Evolutionary conservation across 2,329 filamentous ascomycete genomes (phyloP), one percentile per base, ranked within the genome.

Genomic region (Trichoderma atroviride): DNA sequence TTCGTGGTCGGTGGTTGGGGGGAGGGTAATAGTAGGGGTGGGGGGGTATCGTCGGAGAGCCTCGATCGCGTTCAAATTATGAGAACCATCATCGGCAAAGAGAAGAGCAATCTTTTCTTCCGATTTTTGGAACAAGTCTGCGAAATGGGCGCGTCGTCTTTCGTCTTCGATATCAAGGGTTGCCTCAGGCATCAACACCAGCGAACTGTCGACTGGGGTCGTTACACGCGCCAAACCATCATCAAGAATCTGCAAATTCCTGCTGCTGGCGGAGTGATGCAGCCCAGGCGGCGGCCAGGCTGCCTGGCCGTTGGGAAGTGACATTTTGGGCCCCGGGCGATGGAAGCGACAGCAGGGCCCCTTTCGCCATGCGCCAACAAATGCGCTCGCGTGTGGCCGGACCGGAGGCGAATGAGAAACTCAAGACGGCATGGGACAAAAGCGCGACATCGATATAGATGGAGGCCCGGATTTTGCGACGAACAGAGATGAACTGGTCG

Each of bases 41-140:
- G 76, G 74, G 47, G 76, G 78, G 81, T 79, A 79, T 74, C 77
- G 83, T 75, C 82, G 79, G 76, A 88, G 82, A 68, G 86, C 82
- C 75, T 87, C 83, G 79, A 89, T 87, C 68, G 83, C 84, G 72
- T 81, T 75, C 70, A 78, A 73, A 72, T 88, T 84, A 74, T 88
- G 85, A 70, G 79, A 79, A 75, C 87, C 83, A 77, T 88, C 83
- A 71, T 86, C 82, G 75, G 81, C 77, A 78, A 97, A 96, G n/a
- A 97, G 83, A 53, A 88, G 84, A 72, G 89, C 87, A 76, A 97
- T 90, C 81, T 89, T 91, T 74, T 88, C 86, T 81, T 97, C 93
- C 75, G 88, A 91, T 79, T 88, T 88, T 77, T 88, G 88, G 84
- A 92, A 97, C 68, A 94, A 83, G 69, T 93, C 89, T 78, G 89